Evolutionary conservation across 2,329 filamentous ascomycete genomes (phyloP), one percentile per base, ranked within the genome.

Genomic region (Stemphylium beticola): DNA sequence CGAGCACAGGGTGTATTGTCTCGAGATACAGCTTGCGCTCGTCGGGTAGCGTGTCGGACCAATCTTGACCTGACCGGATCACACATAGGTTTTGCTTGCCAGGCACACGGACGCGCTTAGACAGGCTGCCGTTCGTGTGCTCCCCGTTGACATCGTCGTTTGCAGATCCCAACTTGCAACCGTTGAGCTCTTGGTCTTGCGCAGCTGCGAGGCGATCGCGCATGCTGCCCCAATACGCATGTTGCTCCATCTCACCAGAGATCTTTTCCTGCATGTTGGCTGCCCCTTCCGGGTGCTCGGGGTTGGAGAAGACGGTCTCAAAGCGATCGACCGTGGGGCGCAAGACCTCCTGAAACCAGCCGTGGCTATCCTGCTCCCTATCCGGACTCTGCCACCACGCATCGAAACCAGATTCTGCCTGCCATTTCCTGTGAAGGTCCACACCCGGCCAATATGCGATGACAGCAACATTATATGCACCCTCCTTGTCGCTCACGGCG

Each of bases 171-270:
- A 22, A 42, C 15, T 20, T 29, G 12, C 70, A 64, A 1, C 74
- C 74, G 0, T 59, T 45, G 2, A 80, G 58, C 3, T 53, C 49
- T 58, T 78, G 73, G 20, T 66, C 73, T 58, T 81, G 78, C 5
- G 74, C 65, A 2, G 64, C 62, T 3, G 78, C 68, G 12, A 81
- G 52, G 4, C 79, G 73, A 55, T 81, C 78, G 12, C 78, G 71
- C 77, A 79, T 79, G 58, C 76, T 78, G 2, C 78, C 79, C 77
- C 77, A 81, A 58, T 81, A 81, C 1, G 70, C 76, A 57, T 81
- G 79, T 61, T 81, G 76, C 33, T 69, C 59, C 14, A 81, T 66
- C 26, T 70, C 67, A 0, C 75, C 76, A 15, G 72, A 76, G 4
- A 78, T 64, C 2, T 56, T 55, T 4, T 74, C 69, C 4, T 74